These are phyloP conservation scores for Rutstroemia sp. DNA, from an alignment of 2,329 filamentous ascomycete genomes.

Conservation along the genomic window DNA sequence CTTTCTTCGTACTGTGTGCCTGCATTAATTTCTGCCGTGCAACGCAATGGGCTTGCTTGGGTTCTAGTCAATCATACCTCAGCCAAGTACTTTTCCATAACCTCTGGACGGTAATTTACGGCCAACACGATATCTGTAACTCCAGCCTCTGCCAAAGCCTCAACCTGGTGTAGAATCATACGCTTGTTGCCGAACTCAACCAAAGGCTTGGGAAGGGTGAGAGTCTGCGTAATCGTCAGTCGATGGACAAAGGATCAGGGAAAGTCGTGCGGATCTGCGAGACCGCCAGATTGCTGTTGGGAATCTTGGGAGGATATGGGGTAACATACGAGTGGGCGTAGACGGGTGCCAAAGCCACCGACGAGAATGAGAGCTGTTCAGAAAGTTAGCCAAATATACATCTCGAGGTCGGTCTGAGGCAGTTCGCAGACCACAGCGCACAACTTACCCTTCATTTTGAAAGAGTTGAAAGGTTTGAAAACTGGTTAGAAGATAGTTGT, in stretches of 20 bases:
- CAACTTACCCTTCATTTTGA: constrained; percentile 29
- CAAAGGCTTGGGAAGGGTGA: constrained; percentile 93
- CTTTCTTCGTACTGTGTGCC: constrained; percentile 70
- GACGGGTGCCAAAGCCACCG: constrained; percentile 95
- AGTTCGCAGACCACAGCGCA: neutral
- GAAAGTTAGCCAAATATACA: constrained; percentile 17
- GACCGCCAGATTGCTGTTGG: constrained; percentile 11
- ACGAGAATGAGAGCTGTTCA: constrained; percentile 87
- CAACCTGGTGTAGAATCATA: constrained; percentile 98
- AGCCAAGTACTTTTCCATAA: constrained; percentile 90
- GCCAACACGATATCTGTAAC: constrained; percentile 97
- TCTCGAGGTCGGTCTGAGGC: neutral
- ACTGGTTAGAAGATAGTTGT: constrained; percentile 10
- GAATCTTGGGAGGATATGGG: constrained; percentile 9
- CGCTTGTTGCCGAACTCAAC: constrained; percentile 98
- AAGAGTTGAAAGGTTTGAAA: neutral
- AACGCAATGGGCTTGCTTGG: neutral
- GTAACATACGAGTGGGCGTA: constrained; percentile 79
- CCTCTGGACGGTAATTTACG: constrained; percentile 96
- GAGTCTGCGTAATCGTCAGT: constrained; percentile 52
- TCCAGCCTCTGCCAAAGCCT: constrained; percentile 85
- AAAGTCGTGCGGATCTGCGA: constrained; percentile 9
- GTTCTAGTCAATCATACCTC: constrained; percentile 52
- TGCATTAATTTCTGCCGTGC: constrained; percentile 13
- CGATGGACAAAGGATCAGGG: constrained; percentile 17